These are phyloP conservation scores for Sistotremastrum suecicum DNA, from an alignment of 768 basidiomycete genomes.

Conservation along the genomic window DNA sequence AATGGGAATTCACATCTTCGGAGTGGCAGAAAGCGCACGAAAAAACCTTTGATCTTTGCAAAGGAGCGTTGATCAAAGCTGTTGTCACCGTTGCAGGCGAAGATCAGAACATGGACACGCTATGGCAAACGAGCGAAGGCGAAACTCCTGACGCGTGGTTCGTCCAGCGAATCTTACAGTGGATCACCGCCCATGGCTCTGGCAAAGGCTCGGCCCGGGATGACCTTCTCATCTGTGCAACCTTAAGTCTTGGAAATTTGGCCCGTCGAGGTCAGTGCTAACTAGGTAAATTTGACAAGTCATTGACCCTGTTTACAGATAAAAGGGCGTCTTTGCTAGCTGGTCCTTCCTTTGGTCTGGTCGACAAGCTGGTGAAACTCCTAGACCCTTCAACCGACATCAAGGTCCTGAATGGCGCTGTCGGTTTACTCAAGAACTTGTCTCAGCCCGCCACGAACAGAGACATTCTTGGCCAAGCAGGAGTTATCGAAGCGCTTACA, in stretches of 20 bases:
- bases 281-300: background rate
- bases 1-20: conserved; percentile 37
- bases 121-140: conserved; percentile 56
- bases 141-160: conserved; percentile 53
- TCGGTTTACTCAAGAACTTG: conserved; percentile 80
- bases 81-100: conserved; percentile 79
- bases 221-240: conserved; percentile 74
- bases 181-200: conserved; percentile 45
- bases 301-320: conserved; percentile 25
- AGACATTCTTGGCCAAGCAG: conserved; percentile 40
- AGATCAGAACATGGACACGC: conserved; percentile 57
- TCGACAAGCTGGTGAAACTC: conserved; percentile 47
- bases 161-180: conserved; percentile 57
- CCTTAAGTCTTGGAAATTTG: conserved; percentile 71
- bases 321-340: conserved; percentile 42
- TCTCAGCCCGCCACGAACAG: conserved; percentile 41
- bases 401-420: conserved; percentile 79
- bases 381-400: conserved; percentile 46
- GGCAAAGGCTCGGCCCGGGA: conserved; percentile 31
- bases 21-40: conserved; percentile 42
- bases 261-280: conserved; percentile 48
- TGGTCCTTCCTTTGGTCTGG: conserved; percentile 37
- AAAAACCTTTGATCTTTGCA: conserved; percentile 67
- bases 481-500: conserved; percentile 47
- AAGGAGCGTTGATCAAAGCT: conserved; percentile 73